These are phyloP conservation scores for Cutaneotrichosporon sp. DNA, from an alignment of 1,284 basidiomycete genomes.

Conservation along the genomic window DNA sequence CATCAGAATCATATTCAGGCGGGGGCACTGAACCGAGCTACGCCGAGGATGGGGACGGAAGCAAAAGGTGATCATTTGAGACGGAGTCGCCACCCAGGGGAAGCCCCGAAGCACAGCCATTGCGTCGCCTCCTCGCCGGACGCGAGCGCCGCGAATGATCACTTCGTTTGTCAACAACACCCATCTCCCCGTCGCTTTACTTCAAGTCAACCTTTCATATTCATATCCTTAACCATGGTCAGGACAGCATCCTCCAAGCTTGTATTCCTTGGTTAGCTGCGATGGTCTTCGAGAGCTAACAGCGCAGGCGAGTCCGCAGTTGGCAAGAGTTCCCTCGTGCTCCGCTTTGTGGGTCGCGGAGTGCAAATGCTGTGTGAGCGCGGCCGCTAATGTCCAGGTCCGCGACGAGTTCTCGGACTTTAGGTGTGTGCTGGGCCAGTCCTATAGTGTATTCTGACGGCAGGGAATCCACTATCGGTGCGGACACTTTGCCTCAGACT, in stretches of 20 bases:
- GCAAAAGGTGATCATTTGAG: not conserved
- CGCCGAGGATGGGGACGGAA: not conserved
- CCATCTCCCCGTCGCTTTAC: too few species aligned
- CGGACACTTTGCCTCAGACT: not conserved
- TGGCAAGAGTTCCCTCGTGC: constrained; percentile 91
- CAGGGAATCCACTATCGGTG: constrained; percentile 49
- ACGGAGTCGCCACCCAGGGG: not conserved
- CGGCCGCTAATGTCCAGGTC: constrained; percentile 27
- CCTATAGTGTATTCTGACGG: not conserved
- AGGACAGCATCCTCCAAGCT: constrained; percentile 59
- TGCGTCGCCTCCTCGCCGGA: too few species aligned
- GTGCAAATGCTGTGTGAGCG: not conserved
- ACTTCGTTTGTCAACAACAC: not conserved
- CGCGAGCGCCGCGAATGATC: too few species aligned
- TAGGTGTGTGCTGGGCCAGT: constrained; percentile 55
- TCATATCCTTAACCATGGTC: constrained; percentile 27
- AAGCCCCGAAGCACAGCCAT: too few species aligned
- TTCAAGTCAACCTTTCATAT: not conserved
- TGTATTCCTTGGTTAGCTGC: constrained; percentile 69
- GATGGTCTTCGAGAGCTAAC: constrained; percentile 4
- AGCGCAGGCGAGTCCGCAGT: constrained; percentile 85
- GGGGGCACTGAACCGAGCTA: too few species aligned
- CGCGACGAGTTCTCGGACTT: constrained; percentile 97
- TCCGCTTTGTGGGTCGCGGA: constrained; percentile 75
- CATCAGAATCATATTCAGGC: too few species aligned